Conservation (phyloP, 2,329 filamentous ascomycete species). For the Xylaria polymorpha region DNA sequence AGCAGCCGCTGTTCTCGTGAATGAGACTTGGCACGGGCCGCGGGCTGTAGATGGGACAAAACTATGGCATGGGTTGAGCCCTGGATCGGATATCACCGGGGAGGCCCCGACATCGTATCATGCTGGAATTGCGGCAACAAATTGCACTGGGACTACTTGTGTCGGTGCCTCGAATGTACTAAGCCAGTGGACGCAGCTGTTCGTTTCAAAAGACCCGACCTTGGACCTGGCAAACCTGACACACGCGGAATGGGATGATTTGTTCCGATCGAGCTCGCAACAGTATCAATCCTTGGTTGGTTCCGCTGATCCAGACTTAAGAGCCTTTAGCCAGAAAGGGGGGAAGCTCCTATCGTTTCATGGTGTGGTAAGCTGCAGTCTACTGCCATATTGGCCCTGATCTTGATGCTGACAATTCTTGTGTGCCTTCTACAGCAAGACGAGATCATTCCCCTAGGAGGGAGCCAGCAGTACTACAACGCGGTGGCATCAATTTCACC, state of each 20-base stretch:
- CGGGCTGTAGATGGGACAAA: conserved; percentile 28
- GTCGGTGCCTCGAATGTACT: not conserved
- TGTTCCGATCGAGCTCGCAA: conserved; percentile 30
- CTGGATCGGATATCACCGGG: conserved; percentile 36
- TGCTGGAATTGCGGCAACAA: conserved; percentile 17
- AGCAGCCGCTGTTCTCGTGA: conserved; percentile 35
- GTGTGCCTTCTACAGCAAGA: conserved; percentile 30
- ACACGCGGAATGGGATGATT: conserved; percentile 29
- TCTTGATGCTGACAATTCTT: not conserved
- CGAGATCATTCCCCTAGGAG: conserved; percentile 38
- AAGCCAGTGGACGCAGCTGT: conserved; percentile 35
- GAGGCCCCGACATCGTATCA: not conserved
- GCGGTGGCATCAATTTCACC: not conserved
- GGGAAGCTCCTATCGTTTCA: conserved; percentile 56
- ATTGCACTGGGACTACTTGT: conserved; percentile 14
- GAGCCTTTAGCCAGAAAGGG: conserved; percentile 35
- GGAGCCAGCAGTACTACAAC: conserved; percentile 27
- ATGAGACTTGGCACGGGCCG: conserved; percentile 37
- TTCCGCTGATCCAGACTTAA: conserved; percentile 38
- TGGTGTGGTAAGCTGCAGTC: conserved; percentile 49
- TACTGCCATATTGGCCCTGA: not conserved
- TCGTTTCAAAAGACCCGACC: conserved; percentile 36
- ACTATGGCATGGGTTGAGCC: conserved; percentile 39
- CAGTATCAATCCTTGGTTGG: conserved; percentile 36
- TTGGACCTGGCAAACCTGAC: conserved; percentile 33